These are phyloP conservation scores for Byssochlamys sp. DNA, from an alignment of 2,329 filamentous ascomycete genomes.

Conservation along the genomic window DNA sequence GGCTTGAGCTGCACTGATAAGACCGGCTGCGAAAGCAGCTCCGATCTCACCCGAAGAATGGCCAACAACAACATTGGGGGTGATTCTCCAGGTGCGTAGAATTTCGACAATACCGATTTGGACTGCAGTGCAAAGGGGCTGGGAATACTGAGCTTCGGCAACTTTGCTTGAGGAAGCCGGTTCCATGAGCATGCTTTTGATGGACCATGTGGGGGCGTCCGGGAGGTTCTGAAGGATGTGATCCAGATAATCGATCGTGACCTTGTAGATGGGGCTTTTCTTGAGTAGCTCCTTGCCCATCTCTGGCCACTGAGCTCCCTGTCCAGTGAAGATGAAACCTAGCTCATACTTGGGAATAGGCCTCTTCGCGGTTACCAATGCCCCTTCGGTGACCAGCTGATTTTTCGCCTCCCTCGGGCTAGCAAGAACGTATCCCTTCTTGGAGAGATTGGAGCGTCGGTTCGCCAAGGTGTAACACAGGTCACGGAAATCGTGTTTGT, in stretches of 20 bases:
- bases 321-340: constrained; percentile 18
- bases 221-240: not conserved
- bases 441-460: too few species aligned
- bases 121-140: constrained; percentile 8
- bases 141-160: constrained; percentile 4
- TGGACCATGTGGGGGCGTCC: not conserved
- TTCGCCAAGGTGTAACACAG: too few species aligned
- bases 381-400: not conserved
- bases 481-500: too few species aligned
- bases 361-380: not conserved
- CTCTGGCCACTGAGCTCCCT: constrained; percentile 17
- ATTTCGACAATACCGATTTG: constrained; percentile 7
- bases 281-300: constrained; percentile 11
- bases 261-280: too few species aligned
- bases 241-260: not conserved
- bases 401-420: not conserved
- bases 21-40: constrained; percentile 1
- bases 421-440: not conserved
- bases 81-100: not conserved
- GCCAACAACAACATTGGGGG: not conserved
- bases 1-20: not conserved
- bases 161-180: too few species aligned
- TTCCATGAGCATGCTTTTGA: not conserved
- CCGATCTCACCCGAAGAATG: constrained; percentile 8
- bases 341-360: not conserved